phyloP scores from a whole-genome alignment of 495 filamentous ascomycete species.

The Coniosporium apollinis region DNA sequence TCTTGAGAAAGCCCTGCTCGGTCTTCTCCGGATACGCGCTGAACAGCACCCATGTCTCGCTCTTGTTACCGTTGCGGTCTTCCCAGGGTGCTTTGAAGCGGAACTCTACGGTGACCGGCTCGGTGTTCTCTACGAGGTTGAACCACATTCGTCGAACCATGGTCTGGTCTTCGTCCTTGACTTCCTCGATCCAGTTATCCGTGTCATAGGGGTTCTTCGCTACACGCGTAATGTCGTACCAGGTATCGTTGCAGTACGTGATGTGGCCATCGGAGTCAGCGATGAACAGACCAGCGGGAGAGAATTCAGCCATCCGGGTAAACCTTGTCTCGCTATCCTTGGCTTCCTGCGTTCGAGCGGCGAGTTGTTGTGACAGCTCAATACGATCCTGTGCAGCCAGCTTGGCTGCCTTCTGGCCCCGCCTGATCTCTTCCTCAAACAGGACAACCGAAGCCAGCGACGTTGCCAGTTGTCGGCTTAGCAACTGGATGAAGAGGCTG shows the following conservation, averaged over 20 bases:
- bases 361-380: slow-evolving; percentile 48
- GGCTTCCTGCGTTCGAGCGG: slow-evolving; percentile 47
- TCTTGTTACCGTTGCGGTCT: slow-evolving; percentile 36
- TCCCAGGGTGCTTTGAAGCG: slow-evolving; percentile 47
- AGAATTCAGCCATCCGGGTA: slow-evolving; percentile 57
- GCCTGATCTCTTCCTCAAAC: slow-evolving; percentile 56
- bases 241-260: slow-evolving; percentile 57
- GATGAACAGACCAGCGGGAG: slow-evolving; percentile 58
- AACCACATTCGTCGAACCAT: slow-evolving; percentile 37
- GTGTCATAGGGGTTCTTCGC: slow-evolving; percentile 31
- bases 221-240: slow-evolving; percentile 48
- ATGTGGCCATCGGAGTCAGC: slow-evolving; percentile 43
- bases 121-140: slow-evolving; percentile 36
- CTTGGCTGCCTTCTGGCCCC: slow-evolving; percentile 47
- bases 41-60: slow-evolving; percentile 56
- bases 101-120: slow-evolving; percentile 45
- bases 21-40: slow-evolving; percentile 50
- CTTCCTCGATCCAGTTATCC: slow-evolving; percentile 47
- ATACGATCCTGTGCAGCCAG: slow-evolving; percentile 48
- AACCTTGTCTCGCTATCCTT: slow-evolving; percentile 56
- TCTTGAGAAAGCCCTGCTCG: slow-evolving; percentile 39
- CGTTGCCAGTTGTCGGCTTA: slow-evolving; percentile 51
- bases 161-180: slow-evolving; percentile 42
- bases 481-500: slow-evolving; percentile 48
- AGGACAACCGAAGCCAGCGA: slow-evolving; percentile 55